A percentile compares a stretch with the other conserved stretches of the same genome.
phyloP scores from a whole-genome alignment of 306 rosid genomes.

The Geum urbanum region DNA sequence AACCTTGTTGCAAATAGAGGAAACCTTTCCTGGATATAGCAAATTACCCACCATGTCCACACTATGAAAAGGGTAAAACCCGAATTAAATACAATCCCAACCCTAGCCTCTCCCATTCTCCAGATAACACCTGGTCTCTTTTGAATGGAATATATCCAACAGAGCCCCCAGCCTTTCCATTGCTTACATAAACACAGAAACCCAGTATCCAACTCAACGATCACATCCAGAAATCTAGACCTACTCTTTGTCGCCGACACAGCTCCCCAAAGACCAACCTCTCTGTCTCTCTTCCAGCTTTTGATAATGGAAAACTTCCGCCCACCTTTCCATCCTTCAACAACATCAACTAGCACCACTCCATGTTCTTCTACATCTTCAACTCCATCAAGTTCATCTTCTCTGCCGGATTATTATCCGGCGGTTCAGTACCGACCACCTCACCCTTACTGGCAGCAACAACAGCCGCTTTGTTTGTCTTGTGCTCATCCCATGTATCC shows the following conservation, averaged over 20 bases:
- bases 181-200: not conserved
- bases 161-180: not conserved
- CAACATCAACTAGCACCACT: not conserved
- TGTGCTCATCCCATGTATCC: not conserved
- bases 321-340: not conserved
- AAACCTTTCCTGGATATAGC: too few relatives aligned
- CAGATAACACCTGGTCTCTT: not conserved
- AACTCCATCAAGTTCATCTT: not conserved
- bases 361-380: conserved; percentile 8
- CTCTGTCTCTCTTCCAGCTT: not conserved
- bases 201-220: not conserved
- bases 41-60: not conserved
- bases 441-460: not conserved
- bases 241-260: not conserved
- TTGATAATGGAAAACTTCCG: conserved; percentile 29
- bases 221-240: not conserved
- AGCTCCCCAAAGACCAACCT: not conserved
- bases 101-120: not conserved
- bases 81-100: not conserved
- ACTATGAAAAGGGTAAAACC: too few relatives aligned
- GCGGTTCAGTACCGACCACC: not conserved
- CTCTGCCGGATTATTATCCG: not conserved
- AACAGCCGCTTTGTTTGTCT: not conserved
- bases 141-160: not conserved
- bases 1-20: too few relatives aligned